phyloP scores from a whole-genome alignment of 495 filamentous ascomycete species.

The Lepraria neglecta region DNA sequence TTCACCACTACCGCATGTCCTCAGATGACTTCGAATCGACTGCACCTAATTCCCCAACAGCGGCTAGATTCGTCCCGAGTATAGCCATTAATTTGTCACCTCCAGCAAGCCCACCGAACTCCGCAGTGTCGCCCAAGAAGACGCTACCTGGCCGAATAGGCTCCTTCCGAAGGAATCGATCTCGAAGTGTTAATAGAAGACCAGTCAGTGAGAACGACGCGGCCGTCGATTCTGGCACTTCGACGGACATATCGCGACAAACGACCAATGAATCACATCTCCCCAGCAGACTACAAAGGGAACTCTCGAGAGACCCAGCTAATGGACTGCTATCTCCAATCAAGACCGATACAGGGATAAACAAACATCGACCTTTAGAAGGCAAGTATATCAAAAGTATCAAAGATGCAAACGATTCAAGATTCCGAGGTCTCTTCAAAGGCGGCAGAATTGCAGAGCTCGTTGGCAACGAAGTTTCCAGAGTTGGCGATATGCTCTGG shows the following conservation, averaged over 20 bases:
- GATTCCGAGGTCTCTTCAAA: conserved; percentile 50
- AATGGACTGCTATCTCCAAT: conserved; percentile 24
- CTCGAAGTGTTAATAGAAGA: conserved; percentile 35
- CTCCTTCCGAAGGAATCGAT: conserved; percentile 39
- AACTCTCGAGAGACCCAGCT: conserved; percentile 8
- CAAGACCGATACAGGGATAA: conserved; percentile 12
- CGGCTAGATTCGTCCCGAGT: conserved; percentile 46
- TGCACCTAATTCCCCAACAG: conserved; percentile 43
- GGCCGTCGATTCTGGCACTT: conserved; percentile 8
- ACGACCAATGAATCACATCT: conserved; percentile 13
- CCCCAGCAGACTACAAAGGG: conserved; percentile 4
- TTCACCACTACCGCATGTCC: conserved; percentile 37
- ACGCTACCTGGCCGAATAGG: conserved; percentile 41
- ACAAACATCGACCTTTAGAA: conserved; percentile 19
- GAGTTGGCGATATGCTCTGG: conserved; percentile 51
- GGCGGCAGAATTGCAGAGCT: conserved; percentile 48
- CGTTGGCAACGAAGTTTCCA: conserved; percentile 52
- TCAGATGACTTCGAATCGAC: conserved; percentile 45
- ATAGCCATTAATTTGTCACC: conserved; percentile 52
- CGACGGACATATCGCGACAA: conserved; percentile 9
- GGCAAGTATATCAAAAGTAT: conserved; percentile 17
- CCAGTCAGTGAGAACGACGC: conserved; percentile 23
- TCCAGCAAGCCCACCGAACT: conserved; percentile 46
- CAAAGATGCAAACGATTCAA: conserved; percentile 28
- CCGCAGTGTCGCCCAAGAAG: conserved; percentile 49